Percentiles rank a stretch among this genome's conserved stretches.
These are phyloP conservation scores for Acidomyces sp. DNA, from an alignment of 495 filamentous ascomycete genomes.

Conservation along the genomic window DNA sequence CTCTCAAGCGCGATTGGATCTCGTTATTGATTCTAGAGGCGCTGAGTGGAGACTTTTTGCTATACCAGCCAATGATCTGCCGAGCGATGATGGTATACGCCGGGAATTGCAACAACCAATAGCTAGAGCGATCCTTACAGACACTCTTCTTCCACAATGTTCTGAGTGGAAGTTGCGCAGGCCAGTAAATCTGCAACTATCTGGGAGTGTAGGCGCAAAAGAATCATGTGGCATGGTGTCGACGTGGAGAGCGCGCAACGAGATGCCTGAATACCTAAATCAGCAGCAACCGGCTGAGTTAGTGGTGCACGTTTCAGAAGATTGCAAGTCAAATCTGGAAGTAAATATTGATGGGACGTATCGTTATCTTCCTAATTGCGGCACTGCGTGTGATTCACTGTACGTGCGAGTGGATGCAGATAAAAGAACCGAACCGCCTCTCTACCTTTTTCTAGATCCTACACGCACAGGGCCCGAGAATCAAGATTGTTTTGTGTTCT, in stretches of 20 bases:
- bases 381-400: constrained; percentile 48
- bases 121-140: constrained; percentile 36
- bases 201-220: constrained; percentile 3
- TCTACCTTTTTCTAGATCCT: constrained; percentile 59
- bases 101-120: constrained; percentile 41
- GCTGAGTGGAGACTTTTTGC: constrained; percentile 45
- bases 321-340: constrained; percentile 3
- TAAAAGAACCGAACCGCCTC: constrained; percentile 10
- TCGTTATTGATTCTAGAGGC: constrained; percentile 33
- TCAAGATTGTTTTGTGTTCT: constrained; percentile 54
- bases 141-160: constrained; percentile 16
- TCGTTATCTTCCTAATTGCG: constrained; percentile 46
- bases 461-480: constrained; percentile 32
- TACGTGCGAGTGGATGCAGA: constrained; percentile 33
- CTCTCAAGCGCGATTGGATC: constrained; percentile 33
- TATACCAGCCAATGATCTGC: constrained; percentile 29
- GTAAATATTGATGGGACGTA: constrained; percentile 43
- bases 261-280: constrained; percentile 18
- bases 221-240: neutral
- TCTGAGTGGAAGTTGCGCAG: constrained; percentile 16
- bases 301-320: constrained; percentile 25
- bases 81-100: constrained; percentile 33
- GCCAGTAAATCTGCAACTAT: neutral
- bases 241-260: constrained; percentile 20
- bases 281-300: constrained; percentile 34